Conservation (phyloP, 352 stramenopile genomes). For the Phytopythium aichiense region DNA sequence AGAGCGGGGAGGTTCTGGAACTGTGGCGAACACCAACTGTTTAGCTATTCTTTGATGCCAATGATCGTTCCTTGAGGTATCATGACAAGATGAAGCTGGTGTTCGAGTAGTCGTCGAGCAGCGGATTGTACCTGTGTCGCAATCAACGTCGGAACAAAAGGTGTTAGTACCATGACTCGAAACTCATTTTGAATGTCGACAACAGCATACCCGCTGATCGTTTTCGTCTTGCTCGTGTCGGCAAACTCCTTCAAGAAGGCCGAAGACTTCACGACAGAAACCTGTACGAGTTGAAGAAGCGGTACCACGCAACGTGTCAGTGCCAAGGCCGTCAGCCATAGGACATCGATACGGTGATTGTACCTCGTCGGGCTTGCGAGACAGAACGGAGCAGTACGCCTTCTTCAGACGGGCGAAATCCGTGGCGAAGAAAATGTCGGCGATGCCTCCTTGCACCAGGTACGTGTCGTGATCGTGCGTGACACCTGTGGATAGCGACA, state of each 20-base stretch:
- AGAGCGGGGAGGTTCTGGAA: not conserved
- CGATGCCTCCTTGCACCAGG: conserved; percentile 75
- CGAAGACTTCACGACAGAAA: conserved; percentile 81
- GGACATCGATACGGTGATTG: not conserved
- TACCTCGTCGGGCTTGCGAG: conserved; percentile 48
- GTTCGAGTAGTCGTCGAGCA: conserved; percentile 89
- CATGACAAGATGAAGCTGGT: conserved; percentile 88
- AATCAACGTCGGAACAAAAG: not conserved
- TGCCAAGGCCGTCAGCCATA: not conserved
- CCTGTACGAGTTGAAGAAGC: conserved; percentile 18
- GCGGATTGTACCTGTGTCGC: conserved; percentile 78
- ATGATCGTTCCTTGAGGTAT: not conserved
- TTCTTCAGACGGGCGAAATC: conserved; percentile 82
- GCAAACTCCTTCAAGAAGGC: conserved; percentile 81
- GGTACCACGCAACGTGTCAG: not conserved
- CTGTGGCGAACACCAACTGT: not conserved
- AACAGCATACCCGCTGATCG: conserved; percentile 59
- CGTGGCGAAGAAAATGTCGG: conserved; percentile 91
- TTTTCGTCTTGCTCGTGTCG: conserved; percentile 73
- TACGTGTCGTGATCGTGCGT: conserved; percentile 89
- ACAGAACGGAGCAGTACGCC: conserved; percentile 69
- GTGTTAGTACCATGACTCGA: not conserved
- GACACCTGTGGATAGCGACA: conserved; percentile 20
- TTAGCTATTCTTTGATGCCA: not conserved
- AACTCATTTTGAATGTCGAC: not conserved